Evolutionary conservation across 805 yeast genomes (phyloP), one percentile per base, ranked within the genome.

Genomic region (Tetrapisispora taiwanensis): DNA sequence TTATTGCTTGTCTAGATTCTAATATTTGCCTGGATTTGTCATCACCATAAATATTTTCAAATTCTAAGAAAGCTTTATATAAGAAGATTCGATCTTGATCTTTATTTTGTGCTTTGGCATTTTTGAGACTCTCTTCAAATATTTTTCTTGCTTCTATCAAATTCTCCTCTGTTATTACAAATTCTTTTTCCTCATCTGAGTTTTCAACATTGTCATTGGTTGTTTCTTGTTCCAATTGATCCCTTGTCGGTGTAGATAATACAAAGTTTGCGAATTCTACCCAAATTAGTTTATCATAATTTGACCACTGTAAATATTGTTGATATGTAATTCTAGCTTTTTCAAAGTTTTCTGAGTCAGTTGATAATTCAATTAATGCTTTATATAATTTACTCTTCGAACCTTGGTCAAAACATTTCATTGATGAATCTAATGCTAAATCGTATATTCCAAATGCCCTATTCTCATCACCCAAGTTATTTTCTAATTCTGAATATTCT

Each of bases 201-300:
- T 51, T 54, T 7, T 48, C 51, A 3, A 39, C 45, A 8, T 40
- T 45, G 30, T 34, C 30, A 13, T 36, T 38, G n/a, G 17, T 41
- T 26, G n/a, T 46, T 49, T 41, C 46, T 56, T 17, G 13, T 15
- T 37, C 41, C 38, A 55, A 37, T 38, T 59, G 64, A 13, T 64
- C 68, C 0, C 69, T 68, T 1, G 79, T 71, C 7, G 87, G 87
- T 0, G 79, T 71, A 0, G 80, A 68, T 2, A 82, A 66, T 58
- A 86, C 95, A 59, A 84, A 82, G 50, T 77, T 62, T 1, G 95
- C 95, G 53, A 69, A 72, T 22, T 78, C 69, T 13, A 83, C 72
- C 86, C 92, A 83, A 2, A 66, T 54, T 20, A 65, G 59, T 4
- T 73, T 65, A 4, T 67, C 54, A 31, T 56, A 50, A 6, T 57